These are phyloP conservation scores for Neoconidiobolus thromboides DNA, from an alignment of 371 early-diverging fungal genomes.

Conservation along the genomic window DNA sequence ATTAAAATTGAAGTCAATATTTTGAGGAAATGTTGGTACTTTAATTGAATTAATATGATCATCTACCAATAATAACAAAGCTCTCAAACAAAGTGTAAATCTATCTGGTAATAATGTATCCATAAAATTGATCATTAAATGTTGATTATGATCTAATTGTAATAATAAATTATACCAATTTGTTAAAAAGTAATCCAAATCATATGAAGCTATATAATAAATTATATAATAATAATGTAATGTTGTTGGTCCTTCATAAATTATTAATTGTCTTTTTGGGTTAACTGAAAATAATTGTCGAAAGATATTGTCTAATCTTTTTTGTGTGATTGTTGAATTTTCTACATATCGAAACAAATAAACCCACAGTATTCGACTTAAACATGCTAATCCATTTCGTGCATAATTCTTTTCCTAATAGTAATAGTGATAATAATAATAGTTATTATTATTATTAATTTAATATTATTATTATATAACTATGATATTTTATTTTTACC, in stretches of 20 bases:
- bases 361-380: slow-evolving; percentile 78
- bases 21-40: slow-evolving; percentile 31
- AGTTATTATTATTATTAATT: background rate
- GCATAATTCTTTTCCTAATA: slow-evolving; percentile 47
- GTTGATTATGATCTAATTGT: slow-evolving; percentile 21
- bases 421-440: slow-evolving; percentile 1
- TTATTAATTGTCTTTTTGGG: slow-evolving; percentile 36
- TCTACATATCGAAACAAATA: slow-evolving; percentile 78
- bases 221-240: slow-evolving; percentile 63
- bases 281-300: slow-evolving; percentile 26
- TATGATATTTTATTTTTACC: slow-evolving; percentile 18
- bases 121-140: slow-evolving; percentile 12
- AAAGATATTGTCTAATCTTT: slow-evolving; percentile 18
- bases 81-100: slow-evolving; percentile 48
- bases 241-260: slow-evolving; percentile 48
- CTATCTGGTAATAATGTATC: slow-evolving; percentile 48
- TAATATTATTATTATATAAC: no score
- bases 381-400: slow-evolving; percentile 49
- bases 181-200: slow-evolving; percentile 60
- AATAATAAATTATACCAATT: slow-evolving; percentile 45
- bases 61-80: slow-evolving; percentile 45
- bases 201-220: slow-evolving; percentile 55
- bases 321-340: slow-evolving; percentile 28
- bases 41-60: slow-evolving; percentile 36
- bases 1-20: slow-evolving; percentile 22